These are phyloP conservation scores for Boletus subparvulus DNA, from an alignment of 768 basidiomycete genomes.

Conservation along the genomic window DNA sequence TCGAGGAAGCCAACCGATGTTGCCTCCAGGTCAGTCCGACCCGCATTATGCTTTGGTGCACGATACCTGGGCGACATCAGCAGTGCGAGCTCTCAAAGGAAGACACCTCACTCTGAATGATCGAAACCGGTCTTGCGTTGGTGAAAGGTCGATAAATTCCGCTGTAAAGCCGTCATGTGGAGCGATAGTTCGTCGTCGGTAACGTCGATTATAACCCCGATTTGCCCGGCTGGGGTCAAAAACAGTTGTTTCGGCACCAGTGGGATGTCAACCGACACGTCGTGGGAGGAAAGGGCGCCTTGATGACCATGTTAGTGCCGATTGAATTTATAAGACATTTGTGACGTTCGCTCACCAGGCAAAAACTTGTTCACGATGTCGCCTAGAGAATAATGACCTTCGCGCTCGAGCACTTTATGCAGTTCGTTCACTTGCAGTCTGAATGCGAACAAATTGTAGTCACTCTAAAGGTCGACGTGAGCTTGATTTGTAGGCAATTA, in stretches of 20 bases:
- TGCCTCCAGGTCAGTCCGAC: constrained; percentile 56
- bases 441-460: constrained; percentile 68
- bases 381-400: constrained; percentile 71
- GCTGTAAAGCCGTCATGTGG: constrained; percentile 67
- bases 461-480: constrained; percentile 46
- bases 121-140: constrained; percentile 52
- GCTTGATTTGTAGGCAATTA: background rate
- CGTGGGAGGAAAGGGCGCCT: constrained; percentile 57
- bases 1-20: constrained; percentile 79
- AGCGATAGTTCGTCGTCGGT: constrained; percentile 48
- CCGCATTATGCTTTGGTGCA: constrained; percentile 57
- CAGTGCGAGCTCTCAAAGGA: background rate
- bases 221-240: constrained; percentile 75
- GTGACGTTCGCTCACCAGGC: constrained; percentile 44
- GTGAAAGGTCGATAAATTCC: constrained; percentile 64
- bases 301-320: constrained; percentile 2
- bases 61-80: constrained; percentile 53
- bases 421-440: constrained; percentile 44
- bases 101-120: constrained; percentile 55
- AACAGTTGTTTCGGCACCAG: constrained; percentile 65
- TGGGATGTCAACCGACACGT: constrained; percentile 40
- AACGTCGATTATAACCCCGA: constrained; percentile 70
- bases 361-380: constrained; percentile 79
- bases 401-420: constrained; percentile 52
- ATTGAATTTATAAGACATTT: background rate